These are phyloP conservation scores for Picochlorum sp. DNA, from an alignment of 139 green algal genomes.

Conservation along the genomic window DNA sequence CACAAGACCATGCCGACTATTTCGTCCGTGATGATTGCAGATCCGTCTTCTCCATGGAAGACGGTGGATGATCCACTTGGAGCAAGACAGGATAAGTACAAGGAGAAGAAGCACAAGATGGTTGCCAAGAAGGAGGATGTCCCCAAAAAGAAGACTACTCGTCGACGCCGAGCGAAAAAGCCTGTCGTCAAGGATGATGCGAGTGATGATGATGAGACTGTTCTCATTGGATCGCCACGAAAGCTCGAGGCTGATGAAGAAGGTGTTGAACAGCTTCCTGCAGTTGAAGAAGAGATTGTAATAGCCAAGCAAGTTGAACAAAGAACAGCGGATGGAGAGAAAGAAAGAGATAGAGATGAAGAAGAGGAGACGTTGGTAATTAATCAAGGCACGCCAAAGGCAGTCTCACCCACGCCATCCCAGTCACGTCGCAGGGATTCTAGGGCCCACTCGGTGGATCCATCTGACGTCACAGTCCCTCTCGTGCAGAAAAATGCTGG, in stretches of 20 bases:
- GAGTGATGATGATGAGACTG: background rate
- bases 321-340: background rate
- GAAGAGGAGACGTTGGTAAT: slow-evolving; percentile 4
- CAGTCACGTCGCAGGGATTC: no score
- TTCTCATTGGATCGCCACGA: background rate
- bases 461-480: no score
- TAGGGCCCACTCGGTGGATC: no score
- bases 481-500: background rate
- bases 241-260: background rate
- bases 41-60: slow-evolving; percentile 27
- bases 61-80: slow-evolving; percentile 19
- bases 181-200: background rate
- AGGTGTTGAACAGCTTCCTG: no score
- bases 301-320: background rate
- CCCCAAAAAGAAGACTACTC: background rate
- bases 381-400: background rate
- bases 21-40: slow-evolving; percentile 9
- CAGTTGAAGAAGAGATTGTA: background rate
- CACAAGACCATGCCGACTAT: slow-evolving; percentile 39
- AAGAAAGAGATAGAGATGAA: background rate
- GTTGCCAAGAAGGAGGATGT: background rate
- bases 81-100: background rate
- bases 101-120: background rate
- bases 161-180: background rate
- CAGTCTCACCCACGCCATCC: background rate